phyloP scores from a whole-genome alignment of 108 stramenopile species.

The Discostella stelligeroides region DNA sequence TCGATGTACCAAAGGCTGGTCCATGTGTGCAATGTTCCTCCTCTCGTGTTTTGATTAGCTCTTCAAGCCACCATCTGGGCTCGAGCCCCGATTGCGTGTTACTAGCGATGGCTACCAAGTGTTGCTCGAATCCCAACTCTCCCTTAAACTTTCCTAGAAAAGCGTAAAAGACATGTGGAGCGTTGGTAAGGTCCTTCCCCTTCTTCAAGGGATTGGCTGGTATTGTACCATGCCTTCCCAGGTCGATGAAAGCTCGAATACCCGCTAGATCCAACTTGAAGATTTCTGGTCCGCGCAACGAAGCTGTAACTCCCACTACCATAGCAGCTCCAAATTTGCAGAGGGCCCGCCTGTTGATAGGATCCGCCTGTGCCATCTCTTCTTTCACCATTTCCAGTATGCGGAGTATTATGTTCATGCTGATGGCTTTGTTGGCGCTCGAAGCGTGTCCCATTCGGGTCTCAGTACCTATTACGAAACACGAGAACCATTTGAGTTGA shows the following conservation, averaged over 20 bases:
- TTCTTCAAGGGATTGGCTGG: not conserved
- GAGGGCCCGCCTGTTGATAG: not conserved
- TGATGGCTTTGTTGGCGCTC: not conserved
- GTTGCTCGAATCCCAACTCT: slow-evolving; percentile 8
- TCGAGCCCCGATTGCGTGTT: slow-evolving; percentile 3
- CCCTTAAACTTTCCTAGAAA: too few species aligned
- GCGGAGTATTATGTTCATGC: not conserved
- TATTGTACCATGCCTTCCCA: slow-evolving; percentile 2
- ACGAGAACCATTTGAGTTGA: slow-evolving; percentile 20
- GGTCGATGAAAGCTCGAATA: not conserved
- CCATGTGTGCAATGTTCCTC: not conserved
- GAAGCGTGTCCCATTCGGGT: slow-evolving; percentile 17
- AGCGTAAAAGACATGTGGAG: too few species aligned
- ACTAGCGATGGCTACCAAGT: slow-evolving; percentile 5
- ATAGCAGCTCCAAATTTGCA: slow-evolving; percentile 3
- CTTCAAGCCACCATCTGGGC: slow-evolving; percentile 12
- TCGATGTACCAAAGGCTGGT: not conserved
- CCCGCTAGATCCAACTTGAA: slow-evolving; percentile 11
- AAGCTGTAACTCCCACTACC: not conserved
- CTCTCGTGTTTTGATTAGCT: not conserved
- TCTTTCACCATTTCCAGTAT: not conserved
- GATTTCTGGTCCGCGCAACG: slow-evolving; percentile 11
- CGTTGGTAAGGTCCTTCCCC: not conserved
- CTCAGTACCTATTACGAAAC: slow-evolving; percentile 15
- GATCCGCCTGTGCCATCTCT: not conserved